Evolutionary conservation across 805 yeast species (phyloP), one percentile per base, ranked within the genome.

Genomic region (Scheffersomyces amazonensis): DNA sequence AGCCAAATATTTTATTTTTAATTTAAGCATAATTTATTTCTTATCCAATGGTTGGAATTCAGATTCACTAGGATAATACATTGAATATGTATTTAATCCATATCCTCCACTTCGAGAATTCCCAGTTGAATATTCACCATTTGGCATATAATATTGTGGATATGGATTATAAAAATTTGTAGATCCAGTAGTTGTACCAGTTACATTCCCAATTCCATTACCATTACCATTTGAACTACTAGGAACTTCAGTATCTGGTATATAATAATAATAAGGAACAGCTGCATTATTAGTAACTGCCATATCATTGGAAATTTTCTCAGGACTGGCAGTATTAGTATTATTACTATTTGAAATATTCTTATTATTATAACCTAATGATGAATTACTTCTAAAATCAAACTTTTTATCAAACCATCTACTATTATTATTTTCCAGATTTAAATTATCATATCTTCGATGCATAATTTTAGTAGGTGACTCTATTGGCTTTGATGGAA

Each of bases 91-190:
- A 4, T 46, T 32, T 7, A 37, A 23, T 1, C 41, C 37, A 34
- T 31, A 43, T 2, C 31, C 34, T 12, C 29, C 39, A 13, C 31
- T 43, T 17, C 15, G 17, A n/a, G 32, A 39, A 17, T 2, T 22
- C 16, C 25, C 17, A 13, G 17, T 31, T 13, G 29, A 22, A 15
- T 22, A 30, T 11, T 43, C 38, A 15, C 57, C 66, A 35, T 51
- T 55, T 2, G 57, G 52, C 32, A 45, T 43, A 31, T 45, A 52
- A 29, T 57, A 57, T 34, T 58, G 60, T 20, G 62, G 61, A 32
- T 53, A 50, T 22, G 60, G 49, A 34, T 56, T 56, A 40, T 56
- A 63, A 38, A 47, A 58, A 31, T 51, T 58, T 18, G 57, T 44
- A 7, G 58, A 49, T 4, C 30, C 36, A 17, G 55, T 5, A 25